Evolutionary conservation across 2,329 filamentous ascomycete genomes (phyloP), one percentile per base, ranked within the genome.

Genomic region (Bipolaris gigantea): DNA sequence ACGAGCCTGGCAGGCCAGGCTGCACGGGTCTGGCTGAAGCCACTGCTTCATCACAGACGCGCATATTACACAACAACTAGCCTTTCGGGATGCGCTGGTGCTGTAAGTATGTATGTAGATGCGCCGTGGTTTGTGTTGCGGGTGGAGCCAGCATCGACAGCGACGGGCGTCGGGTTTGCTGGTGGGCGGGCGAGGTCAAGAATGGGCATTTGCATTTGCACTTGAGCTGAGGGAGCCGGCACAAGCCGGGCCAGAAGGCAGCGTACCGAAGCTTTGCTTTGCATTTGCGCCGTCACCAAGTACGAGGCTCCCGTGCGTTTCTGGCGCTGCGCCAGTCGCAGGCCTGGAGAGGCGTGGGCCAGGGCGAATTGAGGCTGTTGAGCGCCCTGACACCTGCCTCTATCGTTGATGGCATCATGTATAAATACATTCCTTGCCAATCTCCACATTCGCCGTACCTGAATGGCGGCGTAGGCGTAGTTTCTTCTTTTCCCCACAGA

Each of bases 1-100:
- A 39, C 51, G 48, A 46, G 55, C 55, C 40, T 35, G 30, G 27
- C 32, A 32, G 15, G n/a, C 42, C 30, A 33, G 18, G 8, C 19
- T 39, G 45, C 55, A 54, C 50, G 42, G 51, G 16, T 27, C 38
- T 16, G 33, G 11, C 19, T 18, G 41, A 46, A 44, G 48, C 48
- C 53, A 48, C 43, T 43, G 38, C 48, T 52, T 36, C 45, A 40
- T 50, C 33, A 49, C 53, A 58, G 53, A 43, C 56, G 55, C 33
- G 52, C 48, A 60, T 44, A 21, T 50, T 33, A 40, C 21, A 33
- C 38, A 27, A 39, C 33, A 27, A 30, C 30, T 30, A 30, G 27
- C 27, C 27, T 30, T 13, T 30, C 2, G 27, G 10, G 27, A 1
- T 30, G 27, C 27, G 27, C 27, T 30, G 27, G 9, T 30, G 27